Conservation (phyloP, 805 yeast genomes). For the Lachancea thermotolerans region DNA sequence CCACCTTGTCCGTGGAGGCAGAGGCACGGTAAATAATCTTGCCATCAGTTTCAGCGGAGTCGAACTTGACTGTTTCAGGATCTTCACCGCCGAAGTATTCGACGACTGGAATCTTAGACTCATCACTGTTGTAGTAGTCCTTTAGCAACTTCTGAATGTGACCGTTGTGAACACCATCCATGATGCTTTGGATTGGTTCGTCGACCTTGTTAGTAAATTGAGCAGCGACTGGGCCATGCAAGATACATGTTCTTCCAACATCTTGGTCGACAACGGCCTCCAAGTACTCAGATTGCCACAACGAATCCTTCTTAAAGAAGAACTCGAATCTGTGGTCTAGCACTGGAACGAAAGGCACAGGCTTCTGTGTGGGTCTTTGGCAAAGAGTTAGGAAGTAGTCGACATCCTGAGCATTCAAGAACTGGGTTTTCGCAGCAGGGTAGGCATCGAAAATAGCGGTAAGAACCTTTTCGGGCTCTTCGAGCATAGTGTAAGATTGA, state of each 20-base stretch:
- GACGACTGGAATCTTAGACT: conserved; percentile 69
- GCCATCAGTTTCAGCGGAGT: conserved; percentile 29
- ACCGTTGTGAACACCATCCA: conserved; percentile 86
- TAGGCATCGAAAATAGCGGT: conserved; percentile 57
- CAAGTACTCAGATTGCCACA: conserved; percentile 97
- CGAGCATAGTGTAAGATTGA: conserved; percentile 64
- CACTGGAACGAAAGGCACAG: conserved; percentile 96
- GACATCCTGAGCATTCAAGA: conserved; percentile 90
- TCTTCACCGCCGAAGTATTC: conserved; percentile 79
- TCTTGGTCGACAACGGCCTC: conserved; percentile 95
- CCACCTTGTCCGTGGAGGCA: conserved; percentile 33
- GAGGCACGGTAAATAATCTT: conserved; percentile 36
- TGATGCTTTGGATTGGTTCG: conserved; percentile 86
- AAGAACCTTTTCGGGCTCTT: conserved; percentile 56
- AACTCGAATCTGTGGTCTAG: conserved; percentile 90
- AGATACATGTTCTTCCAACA: conserved; percentile 97
- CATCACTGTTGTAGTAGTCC: conserved; percentile 67
- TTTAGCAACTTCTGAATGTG: conserved; percentile 65
- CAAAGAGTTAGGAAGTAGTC: conserved; percentile 85
- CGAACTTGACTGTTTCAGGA: conserved; percentile 36
- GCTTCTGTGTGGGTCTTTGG: conserved; percentile 82
- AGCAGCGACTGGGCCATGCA: conserved; percentile 98
- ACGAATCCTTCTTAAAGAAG: conserved; percentile 96
- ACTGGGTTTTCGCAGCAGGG: conserved; percentile 71
- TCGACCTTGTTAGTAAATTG: conserved; percentile 78